Conservation (phyloP, 2,329 filamentous ascomycete genomes). For the Aureobasidium zeae region DNA sequence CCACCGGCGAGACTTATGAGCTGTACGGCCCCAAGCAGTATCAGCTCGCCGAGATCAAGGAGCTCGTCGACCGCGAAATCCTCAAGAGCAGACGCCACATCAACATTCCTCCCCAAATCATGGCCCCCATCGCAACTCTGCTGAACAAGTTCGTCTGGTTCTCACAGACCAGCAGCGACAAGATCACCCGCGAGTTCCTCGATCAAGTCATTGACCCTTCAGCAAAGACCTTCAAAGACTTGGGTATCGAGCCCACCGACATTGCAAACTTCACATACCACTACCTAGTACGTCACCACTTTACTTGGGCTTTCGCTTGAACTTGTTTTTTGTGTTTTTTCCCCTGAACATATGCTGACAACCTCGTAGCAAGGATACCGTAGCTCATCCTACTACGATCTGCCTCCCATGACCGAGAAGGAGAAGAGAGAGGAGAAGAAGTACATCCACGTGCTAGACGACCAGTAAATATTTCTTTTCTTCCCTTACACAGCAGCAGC, state of each 20-base stretch:
- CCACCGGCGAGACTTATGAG: constrained; percentile 84
- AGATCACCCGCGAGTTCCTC: constrained; percentile 85
- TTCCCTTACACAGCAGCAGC: no score
- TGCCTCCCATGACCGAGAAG: constrained; percentile 87
- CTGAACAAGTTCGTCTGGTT: constrained; percentile 85
- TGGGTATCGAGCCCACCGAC: constrained; percentile 82
- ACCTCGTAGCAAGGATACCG: constrained; percentile 71
- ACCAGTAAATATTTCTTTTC: constrained; percentile 56
- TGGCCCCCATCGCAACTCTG: constrained; percentile 65
- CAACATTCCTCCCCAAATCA: constrained; percentile 73
- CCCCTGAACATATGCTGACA: constrained; percentile 28
- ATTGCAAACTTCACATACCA: constrained; percentile 82
- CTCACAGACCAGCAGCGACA: constrained; percentile 70
- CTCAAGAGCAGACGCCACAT: constrained; percentile 81
- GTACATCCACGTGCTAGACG: constrained; percentile 88
- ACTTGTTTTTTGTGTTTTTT: not conserved
- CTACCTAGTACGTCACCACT: constrained; percentile 63
- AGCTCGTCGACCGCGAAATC: constrained; percentile 85
- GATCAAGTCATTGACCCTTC: constrained; percentile 83
- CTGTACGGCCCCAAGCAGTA: constrained; percentile 92
- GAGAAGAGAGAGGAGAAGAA: constrained; percentile 94
- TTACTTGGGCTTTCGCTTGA: constrained; percentile 18
- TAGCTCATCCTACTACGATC: constrained; percentile 79
- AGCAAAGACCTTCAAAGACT: constrained; percentile 92
- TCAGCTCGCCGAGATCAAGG: constrained; percentile 75